These are phyloP conservation scores for Elsinoe ampelina DNA, from an alignment of 2,329 filamentous ascomycete species.

Conservation along the genomic window DNA sequence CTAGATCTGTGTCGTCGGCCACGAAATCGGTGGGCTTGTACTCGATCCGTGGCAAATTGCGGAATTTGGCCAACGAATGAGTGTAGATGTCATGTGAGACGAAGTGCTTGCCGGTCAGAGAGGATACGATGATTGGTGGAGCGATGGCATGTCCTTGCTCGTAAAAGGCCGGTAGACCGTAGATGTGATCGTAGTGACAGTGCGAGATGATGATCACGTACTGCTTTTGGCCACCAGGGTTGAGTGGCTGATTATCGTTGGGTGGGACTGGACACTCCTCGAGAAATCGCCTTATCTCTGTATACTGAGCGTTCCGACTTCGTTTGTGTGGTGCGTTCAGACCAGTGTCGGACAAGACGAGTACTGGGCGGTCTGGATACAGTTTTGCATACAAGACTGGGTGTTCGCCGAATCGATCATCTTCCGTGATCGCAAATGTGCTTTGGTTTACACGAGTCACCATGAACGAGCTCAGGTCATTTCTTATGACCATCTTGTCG, in stretches of 20 bases:
- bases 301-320: constrained; percentile 19
- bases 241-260: constrained; percentile 31
- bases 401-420: constrained; percentile 35
- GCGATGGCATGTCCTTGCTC: constrained; percentile 26
- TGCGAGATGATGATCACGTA: constrained; percentile 40
- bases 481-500: constrained; percentile 1
- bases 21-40: constrained; percentile 37
- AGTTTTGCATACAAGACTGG: constrained; percentile 41
- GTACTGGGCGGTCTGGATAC: constrained; percentile 23
- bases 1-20: constrained; percentile 28
- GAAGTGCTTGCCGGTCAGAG: constrained; percentile 31
- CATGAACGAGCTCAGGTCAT: constrained; percentile 26
- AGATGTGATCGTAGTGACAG: constrained; percentile 38
- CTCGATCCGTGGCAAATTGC: constrained; percentile 29
- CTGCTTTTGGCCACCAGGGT: constrained; percentile 24
- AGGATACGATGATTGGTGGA: constrained; percentile 27
- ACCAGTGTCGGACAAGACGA: constrained; percentile 40
- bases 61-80: constrained; percentile 34
- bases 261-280: constrained; percentile 32
- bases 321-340: constrained; percentile 31
- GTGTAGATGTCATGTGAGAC: constrained; percentile 31
- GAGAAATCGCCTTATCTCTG: constrained; percentile 33
- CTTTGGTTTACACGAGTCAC: constrained; percentile 31
- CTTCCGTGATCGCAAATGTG: constrained; percentile 38
- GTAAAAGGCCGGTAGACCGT: constrained; percentile 24